Evolutionary conservation across 1,139 yeast genomes (phyloP), one percentile per base, ranked within the genome.

Genomic region (Scheffersomyces lignicola): DNA sequence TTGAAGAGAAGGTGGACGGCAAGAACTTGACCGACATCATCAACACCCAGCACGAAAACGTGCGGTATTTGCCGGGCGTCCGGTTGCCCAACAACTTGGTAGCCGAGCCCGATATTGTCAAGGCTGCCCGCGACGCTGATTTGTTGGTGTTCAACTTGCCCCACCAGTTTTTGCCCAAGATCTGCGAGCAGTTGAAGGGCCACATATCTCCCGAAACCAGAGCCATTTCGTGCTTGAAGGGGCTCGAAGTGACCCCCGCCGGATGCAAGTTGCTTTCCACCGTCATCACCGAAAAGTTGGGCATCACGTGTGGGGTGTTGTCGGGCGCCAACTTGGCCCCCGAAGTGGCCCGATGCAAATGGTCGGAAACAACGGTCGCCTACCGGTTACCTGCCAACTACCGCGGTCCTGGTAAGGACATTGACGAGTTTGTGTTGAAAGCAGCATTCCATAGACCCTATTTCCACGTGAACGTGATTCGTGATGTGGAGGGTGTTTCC

Each of bases 331-430:
- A 70, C 49, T 60, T 70, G 48, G 76, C 76, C 22, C 67, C 69
- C 2, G 76, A 70, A 49, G 71, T 70, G 29, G 76, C 76, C 26
- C 57, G 70, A 41, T 60, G 65, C 40, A 64, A 63, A 43, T 70
- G 76, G 76, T 68, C 75, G 33, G 76, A 70, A 51, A 69, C 76
- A 28, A 65, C 75, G n/a, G 65, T 70, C 24, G 76, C 73, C 23
- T 70, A 70, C 51, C 56, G 48, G 22, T 33, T 58, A 22, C 76
- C 76, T 3, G 33, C 41, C n/a, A 72, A 70, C 45, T 70, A 55
- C 45, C 48, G 54, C 38, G 76, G 76, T 25, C 44, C 51, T 10
- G 75, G 76, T 37, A 56, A 56, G 38, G 76, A 70, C 46, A 65
- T 70, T 40, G 74, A 70, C 49, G 57, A 55, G 30, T 51, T 39